Evolutionary conservation across 1,284 basidiomycete genomes (phyloP).

Genomic region (Fomes fomentarius): DNA sequence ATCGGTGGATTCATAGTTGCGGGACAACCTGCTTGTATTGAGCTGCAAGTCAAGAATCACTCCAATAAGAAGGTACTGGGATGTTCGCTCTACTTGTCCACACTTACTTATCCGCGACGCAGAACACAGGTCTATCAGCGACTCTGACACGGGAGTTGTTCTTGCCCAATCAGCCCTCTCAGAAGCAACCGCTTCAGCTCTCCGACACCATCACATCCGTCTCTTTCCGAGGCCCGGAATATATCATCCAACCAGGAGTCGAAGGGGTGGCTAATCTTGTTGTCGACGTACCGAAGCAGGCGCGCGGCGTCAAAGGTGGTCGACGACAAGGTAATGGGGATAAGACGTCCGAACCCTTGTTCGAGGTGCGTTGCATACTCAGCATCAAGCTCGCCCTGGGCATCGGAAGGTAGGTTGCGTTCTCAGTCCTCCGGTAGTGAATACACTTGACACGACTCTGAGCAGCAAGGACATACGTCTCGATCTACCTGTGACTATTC

Average conservation of each 20-base stretch:
- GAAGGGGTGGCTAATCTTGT: slow-evolving; percentile 79
- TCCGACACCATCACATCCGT: slow-evolving; percentile 71
- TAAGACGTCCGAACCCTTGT: slow-evolving; percentile 52
- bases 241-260: slow-evolving; percentile 66
- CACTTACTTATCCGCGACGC: not conserved
- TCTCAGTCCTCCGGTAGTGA: not conserved
- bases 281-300: slow-evolving; percentile 67
- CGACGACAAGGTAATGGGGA: slow-evolving; percentile 38
- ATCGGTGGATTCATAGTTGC: slow-evolving; percentile 65
- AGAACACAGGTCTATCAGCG: slow-evolving; percentile 70
- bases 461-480: slow-evolving; percentile 69
- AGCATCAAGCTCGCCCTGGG: slow-evolving; percentile 64
- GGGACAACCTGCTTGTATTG: slow-evolving; percentile 69
- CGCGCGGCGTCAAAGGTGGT: slow-evolving; percentile 65
- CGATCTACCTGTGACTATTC: slow-evolving; percentile 63
- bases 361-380: slow-evolving; percentile 63
- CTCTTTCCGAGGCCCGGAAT: slow-evolving; percentile 71
- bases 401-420: slow-evolving; percentile 55
- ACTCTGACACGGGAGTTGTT: slow-evolving; percentile 61
- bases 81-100: not conserved
- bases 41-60: slow-evolving; percentile 79
- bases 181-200: slow-evolving; percentile 54
- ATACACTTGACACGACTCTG: not conserved
- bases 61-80: slow-evolving; percentile 67
- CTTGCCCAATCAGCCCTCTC: slow-evolving; percentile 47